Base-by-base conservation (phyloP, 768 basidiomycete species). In the Trametes villosa region DNA sequence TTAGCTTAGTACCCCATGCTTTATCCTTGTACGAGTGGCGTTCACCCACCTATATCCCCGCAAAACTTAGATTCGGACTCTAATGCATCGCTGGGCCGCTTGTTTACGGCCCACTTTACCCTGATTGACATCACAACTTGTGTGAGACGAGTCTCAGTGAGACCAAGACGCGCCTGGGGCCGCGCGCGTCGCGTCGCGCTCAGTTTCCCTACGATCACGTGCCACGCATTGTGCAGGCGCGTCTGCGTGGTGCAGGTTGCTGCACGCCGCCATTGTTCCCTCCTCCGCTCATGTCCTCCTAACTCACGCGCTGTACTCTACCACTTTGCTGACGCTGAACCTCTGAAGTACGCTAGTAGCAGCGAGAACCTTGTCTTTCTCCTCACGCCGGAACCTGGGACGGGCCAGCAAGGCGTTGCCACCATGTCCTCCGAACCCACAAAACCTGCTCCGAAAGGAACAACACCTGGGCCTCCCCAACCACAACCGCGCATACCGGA, bases 401-500 rank as follows among this genome's bases (percentile, higher is more conserved):
- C n/a, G n/a, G n/a, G 38, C 30, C 62, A 27, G 49, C 52, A 20
- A 29, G 29, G 13, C 45, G 18, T 40, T 42, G 34, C 52, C 20
- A 29, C 51, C 40, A 71, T 71, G 68, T 60, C 66, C 40, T 53
- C 51, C 36, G 31, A n/a, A n/a, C n/a, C 59, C 24, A 18, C 20
- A 59, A 58, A 67, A 52, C 55, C 60, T 46, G 41, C 48, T 27
- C 7, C 59, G 18, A 58, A 49, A 24, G 46, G 51, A 15, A 31
- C 57, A 26, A 12, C 49, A 17, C 15, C 57, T 31, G 53, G 53
- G 47, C 62, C 66, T 26, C 30, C 63, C 27, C 67, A 55, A 31
- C 47, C 65, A 54, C 70, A 66, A 48, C 81, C 92, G 41, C 77
- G 90, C 36, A 86, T 96, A 51, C 84, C 92, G 30, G 88, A 92